Conservation (phyloP, 2,329 filamentous ascomycete species). For the Colletotrichum truncatum region DNA sequence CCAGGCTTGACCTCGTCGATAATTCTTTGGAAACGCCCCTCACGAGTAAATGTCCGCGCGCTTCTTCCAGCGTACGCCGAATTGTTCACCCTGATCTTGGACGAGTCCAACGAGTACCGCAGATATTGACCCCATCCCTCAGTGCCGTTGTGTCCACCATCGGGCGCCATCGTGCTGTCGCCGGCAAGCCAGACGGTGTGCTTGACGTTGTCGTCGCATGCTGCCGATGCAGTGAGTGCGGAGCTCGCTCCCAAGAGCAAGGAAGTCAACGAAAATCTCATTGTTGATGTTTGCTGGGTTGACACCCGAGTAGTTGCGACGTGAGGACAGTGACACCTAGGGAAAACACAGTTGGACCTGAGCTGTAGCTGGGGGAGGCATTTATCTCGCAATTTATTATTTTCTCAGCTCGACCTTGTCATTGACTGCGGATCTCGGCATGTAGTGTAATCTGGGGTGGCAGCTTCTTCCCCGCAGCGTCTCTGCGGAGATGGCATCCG, state of each 20-base stretch:
- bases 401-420: neutral
- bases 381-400: neutral
- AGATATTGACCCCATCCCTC: slow-evolving; percentile 72
- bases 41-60: slow-evolving; percentile 72
- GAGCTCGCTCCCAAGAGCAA: neutral
- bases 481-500: neutral
- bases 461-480: slow-evolving; percentile 1
- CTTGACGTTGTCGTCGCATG: neutral
- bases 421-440: slow-evolving; percentile 22
- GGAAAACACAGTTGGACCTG: accelerated
- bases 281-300: neutral
- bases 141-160: slow-evolving; percentile 49
- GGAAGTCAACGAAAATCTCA: neutral
- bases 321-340: neutral
- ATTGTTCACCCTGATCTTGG: slow-evolving; percentile 59
- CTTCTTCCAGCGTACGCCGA: slow-evolving; percentile 73
- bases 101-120: slow-evolving; percentile 51
- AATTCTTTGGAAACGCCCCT: slow-evolving; percentile 70
- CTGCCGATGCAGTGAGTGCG: neutral
- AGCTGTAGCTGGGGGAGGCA: neutral
- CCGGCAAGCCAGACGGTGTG: slow-evolving; percentile 65
- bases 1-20: slow-evolving; percentile 60
- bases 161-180: slow-evolving; percentile 67
- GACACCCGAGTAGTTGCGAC: neutral
- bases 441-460: neutral